A percentile compares a stretch with the other conserved stretches of the same genome.
Evolutionary conservation across 306 rosid genomes (phyloP).

Genomic region (Vicia faba): DNA sequence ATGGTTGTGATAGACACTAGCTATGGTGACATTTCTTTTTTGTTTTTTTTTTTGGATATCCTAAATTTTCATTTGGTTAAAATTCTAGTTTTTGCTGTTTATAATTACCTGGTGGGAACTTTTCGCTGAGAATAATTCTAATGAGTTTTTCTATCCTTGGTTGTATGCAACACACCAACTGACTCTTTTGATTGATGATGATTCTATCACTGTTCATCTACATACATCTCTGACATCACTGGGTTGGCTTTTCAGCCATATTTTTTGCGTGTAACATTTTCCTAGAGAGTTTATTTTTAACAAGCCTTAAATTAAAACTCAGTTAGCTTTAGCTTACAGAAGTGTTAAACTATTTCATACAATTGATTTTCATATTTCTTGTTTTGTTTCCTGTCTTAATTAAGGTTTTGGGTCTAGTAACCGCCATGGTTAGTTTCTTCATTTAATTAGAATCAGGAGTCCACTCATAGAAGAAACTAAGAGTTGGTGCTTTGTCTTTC

Average conservation of each 20-base stretch:
- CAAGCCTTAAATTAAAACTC: not conserved
- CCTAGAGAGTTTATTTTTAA: not conserved
- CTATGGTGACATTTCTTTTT: not conserved
- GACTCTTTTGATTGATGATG: not conserved
- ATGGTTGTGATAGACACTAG: not conserved
- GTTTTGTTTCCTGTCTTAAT: not conserved
- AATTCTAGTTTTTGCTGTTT: not conserved
- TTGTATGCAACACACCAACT: not conserved
- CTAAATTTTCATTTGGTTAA: not conserved
- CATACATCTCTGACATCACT: not conserved
- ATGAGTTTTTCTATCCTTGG: not conserved
- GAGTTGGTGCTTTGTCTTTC: not conserved
- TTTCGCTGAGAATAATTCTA: not conserved
- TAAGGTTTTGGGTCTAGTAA: not conserved
- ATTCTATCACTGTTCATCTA: not conserved
- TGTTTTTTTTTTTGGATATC: not conserved
- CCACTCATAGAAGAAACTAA: not conserved
- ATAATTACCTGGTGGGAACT: not conserved
- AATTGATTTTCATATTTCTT: constrained; percentile 10
- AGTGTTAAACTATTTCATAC: not conserved
- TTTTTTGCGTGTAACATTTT: not conserved
- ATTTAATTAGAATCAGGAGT: not conserved
- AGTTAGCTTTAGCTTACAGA: constrained; percentile 1
- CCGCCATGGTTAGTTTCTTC: not conserved
- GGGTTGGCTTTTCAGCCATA: constrained; percentile 8